A percentile compares a stretch with the other conserved stretches of the same genome.
phyloP scores from a whole-genome alignment of 257 asterid genomes.

The Solanum paucissectum region DNA sequence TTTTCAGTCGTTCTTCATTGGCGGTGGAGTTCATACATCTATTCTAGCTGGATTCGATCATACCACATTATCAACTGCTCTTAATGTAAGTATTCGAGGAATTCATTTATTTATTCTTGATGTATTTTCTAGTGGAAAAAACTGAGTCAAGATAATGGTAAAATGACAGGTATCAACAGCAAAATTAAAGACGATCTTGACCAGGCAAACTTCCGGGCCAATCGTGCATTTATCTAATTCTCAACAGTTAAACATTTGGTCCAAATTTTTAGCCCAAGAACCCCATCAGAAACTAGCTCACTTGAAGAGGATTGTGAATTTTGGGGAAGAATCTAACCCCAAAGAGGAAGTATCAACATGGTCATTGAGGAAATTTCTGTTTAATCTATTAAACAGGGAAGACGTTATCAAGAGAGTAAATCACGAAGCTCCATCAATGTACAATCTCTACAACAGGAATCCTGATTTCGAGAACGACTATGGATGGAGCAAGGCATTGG shows the following conservation, averaged over 20 bases:
- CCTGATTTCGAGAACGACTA: constrained; percentile 57
- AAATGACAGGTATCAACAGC: constrained; percentile 38
- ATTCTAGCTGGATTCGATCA: constrained; percentile 69
- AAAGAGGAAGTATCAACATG: constrained; percentile 18
- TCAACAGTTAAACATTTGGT: constrained; percentile 34
- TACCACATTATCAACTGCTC: constrained; percentile 20
- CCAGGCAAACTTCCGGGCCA: constrained; percentile 38
- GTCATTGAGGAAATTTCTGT: constrained; percentile 48
- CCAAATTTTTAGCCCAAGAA: constrained; percentile 36
- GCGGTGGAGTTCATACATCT: constrained; percentile 60
- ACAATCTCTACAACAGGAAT: constrained; percentile 41
- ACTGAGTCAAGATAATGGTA: background rate
- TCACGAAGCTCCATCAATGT: constrained; percentile 36
- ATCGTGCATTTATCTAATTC: constrained; percentile 34
- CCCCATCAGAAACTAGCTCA: constrained; percentile 23
- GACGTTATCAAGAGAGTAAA: background rate
- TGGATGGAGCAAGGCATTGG: constrained; percentile 70
- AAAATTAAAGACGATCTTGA: constrained; percentile 31
- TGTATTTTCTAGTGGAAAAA: background rate
- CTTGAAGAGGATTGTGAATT: constrained; percentile 32
- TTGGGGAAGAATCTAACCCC: background rate
- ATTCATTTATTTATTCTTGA: background rate
- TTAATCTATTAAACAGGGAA: constrained; percentile 12
- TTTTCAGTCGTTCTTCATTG: constrained; percentile 62
- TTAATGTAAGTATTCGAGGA: constrained; percentile 45